These are phyloP conservation scores for Trametes cinnabarina DNA, from an alignment of 768 basidiomycete species.

Conservation along the genomic window DNA sequence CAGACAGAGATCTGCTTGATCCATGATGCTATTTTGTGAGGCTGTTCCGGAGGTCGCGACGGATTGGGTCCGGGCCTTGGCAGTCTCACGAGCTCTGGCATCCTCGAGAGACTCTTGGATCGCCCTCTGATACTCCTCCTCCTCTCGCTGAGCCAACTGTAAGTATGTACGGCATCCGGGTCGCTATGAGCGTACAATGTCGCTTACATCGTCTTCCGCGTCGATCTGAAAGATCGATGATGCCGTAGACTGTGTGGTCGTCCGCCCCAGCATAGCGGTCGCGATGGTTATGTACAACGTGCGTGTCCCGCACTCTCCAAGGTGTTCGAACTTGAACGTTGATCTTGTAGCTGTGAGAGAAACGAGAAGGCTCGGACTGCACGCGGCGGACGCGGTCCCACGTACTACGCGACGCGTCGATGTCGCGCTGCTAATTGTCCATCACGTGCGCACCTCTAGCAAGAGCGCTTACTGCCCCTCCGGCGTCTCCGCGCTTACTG, in stretches of 20 bases:
- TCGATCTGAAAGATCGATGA: background rate
- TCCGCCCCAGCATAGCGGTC: background rate
- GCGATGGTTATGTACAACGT: background rate
- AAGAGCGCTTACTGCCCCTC: too few species aligned
- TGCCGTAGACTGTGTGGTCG: background rate
- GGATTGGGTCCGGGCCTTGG: background rate
- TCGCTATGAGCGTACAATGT: background rate
- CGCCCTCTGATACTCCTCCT: constrained; percentile 1
- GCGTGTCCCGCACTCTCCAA: too few species aligned
- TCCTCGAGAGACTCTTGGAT: constrained; percentile 4
- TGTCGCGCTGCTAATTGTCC: background rate
- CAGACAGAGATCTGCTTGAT: background rate
- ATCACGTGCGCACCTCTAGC: background rate
- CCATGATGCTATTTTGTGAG: background rate
- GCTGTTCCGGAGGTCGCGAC: background rate
- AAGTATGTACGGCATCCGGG: too few species aligned
- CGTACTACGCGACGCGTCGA: background rate
- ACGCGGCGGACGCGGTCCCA: background rate
- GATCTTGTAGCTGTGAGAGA: too few species aligned
- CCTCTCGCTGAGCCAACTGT: background rate
- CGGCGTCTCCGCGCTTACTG: background rate
- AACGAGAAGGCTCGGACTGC: background rate
- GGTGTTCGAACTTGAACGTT: too few species aligned
- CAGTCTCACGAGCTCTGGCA: background rate
- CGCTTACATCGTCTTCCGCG: background rate